A percentile compares a stretch with the other conserved stretches of the same genome.
phyloP scores from a whole-genome alignment of 2,329 filamentous ascomycete genomes.

The Pseudogymnoascus sp. region DNA sequence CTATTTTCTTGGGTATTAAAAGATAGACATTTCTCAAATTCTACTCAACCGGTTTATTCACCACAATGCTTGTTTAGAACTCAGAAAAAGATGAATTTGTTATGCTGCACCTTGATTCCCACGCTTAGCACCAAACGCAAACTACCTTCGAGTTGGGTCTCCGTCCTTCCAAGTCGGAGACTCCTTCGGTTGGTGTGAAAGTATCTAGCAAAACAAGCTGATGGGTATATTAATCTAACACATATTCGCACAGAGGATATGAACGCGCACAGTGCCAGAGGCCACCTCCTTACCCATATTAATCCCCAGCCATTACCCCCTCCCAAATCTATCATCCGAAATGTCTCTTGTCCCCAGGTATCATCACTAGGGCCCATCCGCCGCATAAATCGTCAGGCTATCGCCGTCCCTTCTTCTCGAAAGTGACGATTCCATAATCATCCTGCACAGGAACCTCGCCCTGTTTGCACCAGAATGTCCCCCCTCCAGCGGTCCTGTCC shows the following conservation, averaged over 20 bases:
- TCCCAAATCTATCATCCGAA: neutral
- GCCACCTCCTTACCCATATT: neutral
- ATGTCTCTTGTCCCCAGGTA: neutral
- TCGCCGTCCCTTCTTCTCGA: neutral
- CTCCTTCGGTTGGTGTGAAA: neutral
- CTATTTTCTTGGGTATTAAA: neutral
- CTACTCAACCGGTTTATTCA: neutral
- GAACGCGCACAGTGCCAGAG: slow-evolving; percentile 9
- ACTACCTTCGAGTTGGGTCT: neutral
- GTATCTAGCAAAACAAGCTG: slow-evolving; percentile 10
- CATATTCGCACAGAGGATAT: slow-evolving; percentile 8
- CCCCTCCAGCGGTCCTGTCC: neutral
- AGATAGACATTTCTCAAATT: slow-evolving; percentile 8
- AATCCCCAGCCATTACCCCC: neutral
- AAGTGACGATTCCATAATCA: neutral
- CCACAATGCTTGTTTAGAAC: neutral
- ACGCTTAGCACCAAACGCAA: slow-evolving; percentile 9
- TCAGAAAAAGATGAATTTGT: neutral
- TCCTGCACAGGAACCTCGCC: neutral
- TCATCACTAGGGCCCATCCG: neutral
- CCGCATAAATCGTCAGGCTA: neutral
- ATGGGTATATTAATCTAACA: slow-evolving; percentile 8
- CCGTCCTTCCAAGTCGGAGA: neutral
- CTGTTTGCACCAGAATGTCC: neutral
- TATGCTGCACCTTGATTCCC: slow-evolving; percentile 5